Evolutionary conservation across 2,329 filamentous ascomycete genomes (phyloP).

Genomic region (Fusarium dimerum): DNA sequence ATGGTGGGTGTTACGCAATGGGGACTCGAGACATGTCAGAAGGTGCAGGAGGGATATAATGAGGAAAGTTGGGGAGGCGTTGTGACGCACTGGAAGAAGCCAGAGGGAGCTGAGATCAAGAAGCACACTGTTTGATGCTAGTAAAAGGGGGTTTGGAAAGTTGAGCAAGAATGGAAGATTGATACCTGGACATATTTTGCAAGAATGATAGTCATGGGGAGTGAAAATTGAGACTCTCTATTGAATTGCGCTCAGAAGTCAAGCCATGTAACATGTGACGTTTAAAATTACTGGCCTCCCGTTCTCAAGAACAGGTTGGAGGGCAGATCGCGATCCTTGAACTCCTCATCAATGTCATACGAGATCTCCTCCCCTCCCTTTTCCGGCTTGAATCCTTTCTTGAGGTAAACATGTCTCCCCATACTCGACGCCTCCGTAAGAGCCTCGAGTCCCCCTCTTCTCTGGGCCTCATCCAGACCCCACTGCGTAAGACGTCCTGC

Average conservation of each 20-base stretch:
- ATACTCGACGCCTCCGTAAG: constrained; percentile 49
- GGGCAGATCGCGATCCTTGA: constrained; percentile 37
- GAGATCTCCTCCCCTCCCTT: constrained; percentile 38
- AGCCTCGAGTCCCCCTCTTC: constrained; percentile 42
- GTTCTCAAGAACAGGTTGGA: constrained; percentile 52
- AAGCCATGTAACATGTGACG: not conserved
- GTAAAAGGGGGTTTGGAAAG: not conserved
- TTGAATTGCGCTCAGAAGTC: not conserved
- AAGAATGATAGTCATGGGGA: not conserved
- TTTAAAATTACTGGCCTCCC: not conserved
- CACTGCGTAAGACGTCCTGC: constrained; percentile 47
- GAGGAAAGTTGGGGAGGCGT: constrained; percentile 78
- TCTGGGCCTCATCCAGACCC: constrained; percentile 45
- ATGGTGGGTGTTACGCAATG: constrained; percentile 74
- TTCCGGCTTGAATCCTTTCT: constrained; percentile 46
- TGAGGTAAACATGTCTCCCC: constrained; percentile 48
- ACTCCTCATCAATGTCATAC: constrained; percentile 46
- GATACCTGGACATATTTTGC: not conserved
- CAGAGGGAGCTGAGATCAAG: constrained; percentile 36
- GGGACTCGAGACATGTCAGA: constrained; percentile 61
- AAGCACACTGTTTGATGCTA: constrained; percentile 17
- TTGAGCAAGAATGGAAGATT: constrained; percentile 2
- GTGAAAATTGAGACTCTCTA: not conserved
- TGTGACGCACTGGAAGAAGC: constrained; percentile 60
- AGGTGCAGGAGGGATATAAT: constrained; percentile 69